A percentile compares a stretch with the other conserved stretches of the same genome.
Evolutionary conservation across 352 stramenopile genomes (phyloP).

Genomic region (Globisporangium iwayamae): DNA sequence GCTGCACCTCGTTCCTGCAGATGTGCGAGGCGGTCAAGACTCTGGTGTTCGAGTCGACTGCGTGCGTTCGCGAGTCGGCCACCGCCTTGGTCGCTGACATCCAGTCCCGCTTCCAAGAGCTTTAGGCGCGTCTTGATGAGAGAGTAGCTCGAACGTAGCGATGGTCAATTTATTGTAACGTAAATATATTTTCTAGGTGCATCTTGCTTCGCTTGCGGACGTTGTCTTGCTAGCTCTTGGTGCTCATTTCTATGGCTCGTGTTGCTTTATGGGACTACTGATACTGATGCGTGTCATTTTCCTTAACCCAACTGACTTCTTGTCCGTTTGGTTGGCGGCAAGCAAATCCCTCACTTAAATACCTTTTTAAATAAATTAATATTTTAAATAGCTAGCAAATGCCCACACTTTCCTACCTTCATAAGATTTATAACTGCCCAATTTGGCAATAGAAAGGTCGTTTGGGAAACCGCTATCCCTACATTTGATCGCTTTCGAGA

Average conservation of each 20-base stretch:
- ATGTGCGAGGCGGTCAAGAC: conserved; percentile 32
- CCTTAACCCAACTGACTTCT: background rate
- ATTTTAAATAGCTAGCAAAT: background rate
- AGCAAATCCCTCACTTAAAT: background rate
- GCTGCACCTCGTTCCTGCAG: conserved; percentile 40
- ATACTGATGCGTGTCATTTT: conserved; percentile 10
- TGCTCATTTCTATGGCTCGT: background rate
- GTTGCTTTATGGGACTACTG: background rate
- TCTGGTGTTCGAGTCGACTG: conserved; percentile 22
- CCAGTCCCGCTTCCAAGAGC: conserved; percentile 14
- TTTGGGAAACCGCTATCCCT: background rate
- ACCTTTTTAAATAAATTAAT: background rate
- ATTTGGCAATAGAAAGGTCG: background rate
- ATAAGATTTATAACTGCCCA: background rate
- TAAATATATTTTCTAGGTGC: conserved; percentile 12
- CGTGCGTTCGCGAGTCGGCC: conserved; percentile 26
- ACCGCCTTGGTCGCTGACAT: conserved; percentile 4
- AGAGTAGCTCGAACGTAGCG: background rate
- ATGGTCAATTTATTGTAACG: conserved; percentile 23
- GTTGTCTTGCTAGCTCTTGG: background rate
- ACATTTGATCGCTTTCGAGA: background rate
- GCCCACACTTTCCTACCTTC: background rate
- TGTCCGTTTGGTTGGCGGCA: background rate
- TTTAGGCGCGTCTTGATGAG: conserved; percentile 4
- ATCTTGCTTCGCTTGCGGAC: background rate